A percentile compares a stretch with the other conserved stretches of the same genome.
phyloP scores from a whole-genome alignment of 2,329 filamentous ascomycete genomes.

The Colletotrichum sp. region DNA sequence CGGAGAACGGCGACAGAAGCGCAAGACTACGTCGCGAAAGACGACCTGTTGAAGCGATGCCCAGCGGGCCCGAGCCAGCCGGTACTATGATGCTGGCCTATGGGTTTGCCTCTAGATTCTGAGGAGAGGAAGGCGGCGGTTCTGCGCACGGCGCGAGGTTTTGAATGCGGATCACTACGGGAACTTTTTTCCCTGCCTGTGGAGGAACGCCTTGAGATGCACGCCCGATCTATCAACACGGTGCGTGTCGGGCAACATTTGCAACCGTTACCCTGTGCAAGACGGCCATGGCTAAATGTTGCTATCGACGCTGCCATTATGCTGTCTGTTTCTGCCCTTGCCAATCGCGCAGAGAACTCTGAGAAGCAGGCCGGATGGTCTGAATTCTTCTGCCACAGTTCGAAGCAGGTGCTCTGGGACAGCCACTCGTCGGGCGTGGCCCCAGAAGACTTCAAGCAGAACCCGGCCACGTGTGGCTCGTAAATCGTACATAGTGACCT shows the following conservation, averaged over 20 bases:
- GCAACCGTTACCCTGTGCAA: not conserved
- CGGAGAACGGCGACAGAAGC: not conserved
- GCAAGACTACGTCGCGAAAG: not conserved
- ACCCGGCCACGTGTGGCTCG: not conserved
- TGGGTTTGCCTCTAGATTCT: not conserved
- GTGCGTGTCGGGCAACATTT: not conserved
- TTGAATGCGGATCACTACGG: not conserved
- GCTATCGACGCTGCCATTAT: not conserved
- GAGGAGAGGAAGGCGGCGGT: not conserved
- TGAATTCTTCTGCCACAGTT: not conserved
- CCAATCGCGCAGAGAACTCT: not conserved
- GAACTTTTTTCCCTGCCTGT: not conserved
- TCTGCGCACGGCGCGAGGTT: not conserved
- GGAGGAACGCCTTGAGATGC: not conserved
- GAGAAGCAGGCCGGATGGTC: not conserved
- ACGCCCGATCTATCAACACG: not conserved
- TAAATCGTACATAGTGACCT: conserved; percentile 22
- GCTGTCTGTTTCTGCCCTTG: not conserved
- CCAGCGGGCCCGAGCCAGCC: not conserved
- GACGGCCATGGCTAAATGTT: not conserved
- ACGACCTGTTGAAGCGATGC: not conserved
- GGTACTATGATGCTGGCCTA: not conserved
- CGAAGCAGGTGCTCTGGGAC: not conserved
- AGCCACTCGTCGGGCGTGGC: not conserved
- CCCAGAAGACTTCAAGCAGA: not conserved